phyloP scores from a whole-genome alignment of 1,284 basidiomycete genomes.

The Entoloma clypeatum region DNA sequence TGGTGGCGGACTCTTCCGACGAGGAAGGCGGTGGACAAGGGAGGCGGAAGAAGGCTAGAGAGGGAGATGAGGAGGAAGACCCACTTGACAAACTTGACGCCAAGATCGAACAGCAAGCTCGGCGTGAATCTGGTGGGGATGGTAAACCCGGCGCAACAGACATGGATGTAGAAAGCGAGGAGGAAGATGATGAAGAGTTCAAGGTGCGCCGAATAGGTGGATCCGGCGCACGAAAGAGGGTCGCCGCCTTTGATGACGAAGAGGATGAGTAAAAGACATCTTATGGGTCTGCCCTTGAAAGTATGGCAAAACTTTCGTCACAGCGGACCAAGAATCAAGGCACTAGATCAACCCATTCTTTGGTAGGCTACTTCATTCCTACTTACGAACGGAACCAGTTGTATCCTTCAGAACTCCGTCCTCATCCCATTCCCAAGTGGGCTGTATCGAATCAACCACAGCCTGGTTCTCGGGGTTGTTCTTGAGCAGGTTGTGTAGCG shows the following conservation, averaged over 20 bases:
- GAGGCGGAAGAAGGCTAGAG: constrained; percentile 35
- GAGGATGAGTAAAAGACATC: constrained; percentile 39
- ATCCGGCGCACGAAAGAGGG: constrained; percentile 49
- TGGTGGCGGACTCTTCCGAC: constrained; percentile 72
- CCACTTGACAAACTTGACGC: constrained; percentile 68
- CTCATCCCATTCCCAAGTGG: constrained; percentile 54
- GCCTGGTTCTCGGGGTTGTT: constrained; percentile 77
- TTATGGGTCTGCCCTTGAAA: not conserved
- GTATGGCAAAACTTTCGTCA: constrained; percentile 6
- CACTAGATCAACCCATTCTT: not conserved
- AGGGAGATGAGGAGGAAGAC: constrained; percentile 52
- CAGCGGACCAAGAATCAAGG: not conserved
- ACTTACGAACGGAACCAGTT: constrained; percentile 22
- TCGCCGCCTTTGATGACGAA: constrained; percentile 59
- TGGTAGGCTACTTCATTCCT: constrained; percentile 5
- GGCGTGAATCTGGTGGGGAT: constrained; percentile 33
- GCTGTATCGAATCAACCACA: constrained; percentile 70
- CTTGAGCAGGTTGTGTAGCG: constrained; percentile 74
- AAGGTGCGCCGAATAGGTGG: constrained; percentile 51
- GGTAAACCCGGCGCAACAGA: constrained; percentile 38
- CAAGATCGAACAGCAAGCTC: constrained; percentile 47
- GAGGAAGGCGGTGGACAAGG: constrained; percentile 50
- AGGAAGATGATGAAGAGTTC: constrained; percentile 62
- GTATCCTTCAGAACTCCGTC: constrained; percentile 49
- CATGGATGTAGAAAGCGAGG: constrained; percentile 76